These are phyloP conservation scores for Zygoascus flipseniorum DNA, from an alignment of 805 yeast genomes.

Conservation along the genomic window DNA sequence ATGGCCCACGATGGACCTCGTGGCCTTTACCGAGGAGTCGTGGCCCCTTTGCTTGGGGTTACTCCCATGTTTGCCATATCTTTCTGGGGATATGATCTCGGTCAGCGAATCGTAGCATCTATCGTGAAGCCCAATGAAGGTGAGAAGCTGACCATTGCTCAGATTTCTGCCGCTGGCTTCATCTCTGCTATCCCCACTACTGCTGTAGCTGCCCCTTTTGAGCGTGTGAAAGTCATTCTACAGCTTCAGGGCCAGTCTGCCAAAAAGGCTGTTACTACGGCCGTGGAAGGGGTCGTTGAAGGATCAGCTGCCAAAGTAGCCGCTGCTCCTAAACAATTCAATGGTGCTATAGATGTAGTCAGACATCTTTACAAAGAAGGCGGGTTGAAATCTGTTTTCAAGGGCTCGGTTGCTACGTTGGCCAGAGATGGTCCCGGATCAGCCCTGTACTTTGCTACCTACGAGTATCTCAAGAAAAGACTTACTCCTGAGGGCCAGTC, in stretches of 20 bases:
- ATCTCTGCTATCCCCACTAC: conserved; percentile 93
- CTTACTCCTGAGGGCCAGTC: conserved; percentile 49
- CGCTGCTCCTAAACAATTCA: conserved; percentile 30
- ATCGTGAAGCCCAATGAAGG: conserved; percentile 16
- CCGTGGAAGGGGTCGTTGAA: conserved; percentile 5
- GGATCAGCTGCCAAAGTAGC: conserved; percentile 6
- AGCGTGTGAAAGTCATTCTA: conserved; percentile 87
- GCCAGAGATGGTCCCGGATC: conserved; percentile 98
- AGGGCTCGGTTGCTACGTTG: conserved; percentile 85
- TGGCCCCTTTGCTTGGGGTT: conserved; percentile 92
- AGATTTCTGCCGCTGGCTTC: conserved; percentile 88
- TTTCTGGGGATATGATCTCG: conserved; percentile 96
- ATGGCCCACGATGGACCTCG: conserved; percentile 61
- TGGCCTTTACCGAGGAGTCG: conserved; percentile 89
- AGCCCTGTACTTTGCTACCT: conserved; percentile 90
- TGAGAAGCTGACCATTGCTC: conserved; percentile 47
- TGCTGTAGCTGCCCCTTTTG: conserved; percentile 94
- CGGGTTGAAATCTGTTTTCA: conserved; percentile 75
- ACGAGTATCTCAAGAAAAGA: conserved; percentile 66
- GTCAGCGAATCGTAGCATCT: conserved; percentile 61
- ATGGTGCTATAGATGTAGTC: conserved; percentile 52
- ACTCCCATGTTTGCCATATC: conserved; percentile 98
- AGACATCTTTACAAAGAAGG: conserved; percentile 66
- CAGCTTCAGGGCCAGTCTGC: conserved; percentile 73
- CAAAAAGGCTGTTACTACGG: conserved; percentile 40